These are phyloP conservation scores for Citrus mangshanensis DNA, from an alignment of 345 rosid species.

Conservation along the genomic window DNA sequence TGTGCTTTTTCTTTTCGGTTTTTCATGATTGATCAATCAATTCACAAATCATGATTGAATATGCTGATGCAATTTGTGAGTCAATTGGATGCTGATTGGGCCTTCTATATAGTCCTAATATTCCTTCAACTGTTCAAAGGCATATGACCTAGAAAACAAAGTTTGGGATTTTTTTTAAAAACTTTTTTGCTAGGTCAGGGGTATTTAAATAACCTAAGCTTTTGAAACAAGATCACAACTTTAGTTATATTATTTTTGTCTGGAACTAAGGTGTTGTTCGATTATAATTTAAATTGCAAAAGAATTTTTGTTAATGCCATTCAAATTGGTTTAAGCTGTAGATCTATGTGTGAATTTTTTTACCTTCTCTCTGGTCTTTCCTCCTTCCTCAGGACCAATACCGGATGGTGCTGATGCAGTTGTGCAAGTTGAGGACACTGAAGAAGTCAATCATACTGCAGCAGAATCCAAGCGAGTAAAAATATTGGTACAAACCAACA, in stretches of 20 bases:
- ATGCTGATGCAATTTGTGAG: neutral
- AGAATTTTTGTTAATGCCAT: neutral
- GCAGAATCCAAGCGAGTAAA: conserved; percentile 48
- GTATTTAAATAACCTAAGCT: neutral
- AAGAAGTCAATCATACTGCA: conserved; percentile 35
- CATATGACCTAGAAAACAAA: neutral
- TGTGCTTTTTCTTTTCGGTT: neutral
- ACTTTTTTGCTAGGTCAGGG: neutral
- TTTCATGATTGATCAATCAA: neutral
- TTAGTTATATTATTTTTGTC: neutral
- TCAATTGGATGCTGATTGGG: neutral
- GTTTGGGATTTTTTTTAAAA: neutral
- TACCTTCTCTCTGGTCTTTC: neutral
- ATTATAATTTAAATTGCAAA: too few species aligned
- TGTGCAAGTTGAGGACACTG: conserved; percentile 93
- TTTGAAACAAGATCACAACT: neutral
- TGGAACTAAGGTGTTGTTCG: neutral
- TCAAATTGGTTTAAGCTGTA: neutral
- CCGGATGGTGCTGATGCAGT: conserved; percentile 99
- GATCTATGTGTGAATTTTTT: neutral
- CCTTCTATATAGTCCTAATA: neutral
- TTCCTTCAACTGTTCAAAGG: neutral
- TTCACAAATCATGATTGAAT: neutral
- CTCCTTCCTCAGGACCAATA: conserved; percentile 60
- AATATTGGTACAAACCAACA: conserved; percentile 58